Evolutionary conservation across 345 rosid species (phyloP).

Genomic region (Salix caprea): DNA sequence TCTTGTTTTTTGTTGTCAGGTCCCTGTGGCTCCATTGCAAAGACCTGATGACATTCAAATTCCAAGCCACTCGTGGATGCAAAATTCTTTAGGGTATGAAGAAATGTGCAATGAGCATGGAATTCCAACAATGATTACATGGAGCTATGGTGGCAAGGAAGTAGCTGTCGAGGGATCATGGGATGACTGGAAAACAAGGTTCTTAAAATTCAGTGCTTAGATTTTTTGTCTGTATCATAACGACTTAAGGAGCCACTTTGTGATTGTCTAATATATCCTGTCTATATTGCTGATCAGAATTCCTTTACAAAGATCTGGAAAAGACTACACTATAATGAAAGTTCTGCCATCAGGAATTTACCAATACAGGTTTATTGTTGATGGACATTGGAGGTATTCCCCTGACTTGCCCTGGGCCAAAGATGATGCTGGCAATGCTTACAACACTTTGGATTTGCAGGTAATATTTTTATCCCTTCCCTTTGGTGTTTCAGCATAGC

Average conservation of each 20-base stretch:
- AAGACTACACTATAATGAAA: conserved; percentile 90
- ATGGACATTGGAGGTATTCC: conserved; percentile 82
- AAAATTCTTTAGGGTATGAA: conserved; percentile 43
- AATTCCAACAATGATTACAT: conserved; percentile 89
- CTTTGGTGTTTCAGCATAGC: neutral
- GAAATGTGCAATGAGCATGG: conserved; percentile 63
- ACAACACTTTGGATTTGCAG: conserved; percentile 86
- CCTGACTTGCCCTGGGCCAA: conserved; percentile 79
- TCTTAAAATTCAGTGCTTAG: neutral
- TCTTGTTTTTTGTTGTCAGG: conserved; percentile 33
- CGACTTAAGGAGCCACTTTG: neutral
- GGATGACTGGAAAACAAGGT: conserved; percentile 92
- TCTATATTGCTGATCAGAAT: conserved; percentile 52
- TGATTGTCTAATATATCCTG: conserved; percentile 1
- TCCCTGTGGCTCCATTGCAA: conserved; percentile 79
- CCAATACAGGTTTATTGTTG: conserved; percentile 84
- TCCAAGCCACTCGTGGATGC: conserved; percentile 61
- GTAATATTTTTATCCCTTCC: conserved; percentile 30
- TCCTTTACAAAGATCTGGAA: conserved; percentile 84
- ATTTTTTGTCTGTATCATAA: neutral
- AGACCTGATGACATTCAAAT: conserved; percentile 84
- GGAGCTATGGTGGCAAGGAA: conserved; percentile 82
- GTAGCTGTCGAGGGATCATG: conserved; percentile 95
- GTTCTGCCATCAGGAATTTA: conserved; percentile 95
- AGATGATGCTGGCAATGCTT: conserved; percentile 72